phyloP scores from a whole-genome alignment of 202 grass and related monocot genomes.

The Digitaria exilis region DNA sequence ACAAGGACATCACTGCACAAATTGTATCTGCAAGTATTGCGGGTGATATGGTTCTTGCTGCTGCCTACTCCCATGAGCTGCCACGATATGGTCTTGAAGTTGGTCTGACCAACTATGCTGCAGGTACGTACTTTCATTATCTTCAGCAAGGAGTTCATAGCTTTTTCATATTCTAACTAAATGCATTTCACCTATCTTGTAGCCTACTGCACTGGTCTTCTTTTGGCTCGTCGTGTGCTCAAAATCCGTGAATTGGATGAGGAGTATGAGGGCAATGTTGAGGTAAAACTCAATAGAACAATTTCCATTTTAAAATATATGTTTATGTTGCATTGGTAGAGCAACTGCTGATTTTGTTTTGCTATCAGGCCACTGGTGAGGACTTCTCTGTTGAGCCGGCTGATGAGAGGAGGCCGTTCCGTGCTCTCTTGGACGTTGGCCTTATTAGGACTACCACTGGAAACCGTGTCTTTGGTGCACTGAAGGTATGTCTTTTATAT shows the following conservation, averaged over 20 bases:
- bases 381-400: conserved; percentile 72
- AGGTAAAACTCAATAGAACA: too few relatives aligned
- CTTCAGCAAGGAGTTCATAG: too few relatives aligned
- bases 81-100: conserved; percentile 77
- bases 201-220: conserved; percentile 84
- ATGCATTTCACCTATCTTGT: not conserved
- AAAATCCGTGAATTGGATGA: conserved; percentile 60
- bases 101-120: conserved; percentile 81
- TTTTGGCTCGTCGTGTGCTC: conserved; percentile 73
- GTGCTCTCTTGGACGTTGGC: conserved; percentile 77
- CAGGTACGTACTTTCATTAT: too few relatives aligned
- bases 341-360: not conserved
- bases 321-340: not conserved
- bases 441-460: conserved; percentile 76
- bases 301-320: not conserved
- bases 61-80: conserved; percentile 76
- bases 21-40: too few relatives aligned
- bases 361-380: conserved; percentile 71
- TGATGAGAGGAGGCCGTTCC: conserved; percentile 76
- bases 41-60: conserved; percentile 44
- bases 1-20: too few relatives aligned
- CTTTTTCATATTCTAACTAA: not conserved
- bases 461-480: conserved; percentile 80
- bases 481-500: conserved; percentile 33
- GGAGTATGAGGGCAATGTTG: conserved; percentile 74